Percentiles rank a stretch among this genome's conserved stretches.
Conservation (phyloP, 768 basidiomycete genomes). For the Lactarius tabidus region DNA sequence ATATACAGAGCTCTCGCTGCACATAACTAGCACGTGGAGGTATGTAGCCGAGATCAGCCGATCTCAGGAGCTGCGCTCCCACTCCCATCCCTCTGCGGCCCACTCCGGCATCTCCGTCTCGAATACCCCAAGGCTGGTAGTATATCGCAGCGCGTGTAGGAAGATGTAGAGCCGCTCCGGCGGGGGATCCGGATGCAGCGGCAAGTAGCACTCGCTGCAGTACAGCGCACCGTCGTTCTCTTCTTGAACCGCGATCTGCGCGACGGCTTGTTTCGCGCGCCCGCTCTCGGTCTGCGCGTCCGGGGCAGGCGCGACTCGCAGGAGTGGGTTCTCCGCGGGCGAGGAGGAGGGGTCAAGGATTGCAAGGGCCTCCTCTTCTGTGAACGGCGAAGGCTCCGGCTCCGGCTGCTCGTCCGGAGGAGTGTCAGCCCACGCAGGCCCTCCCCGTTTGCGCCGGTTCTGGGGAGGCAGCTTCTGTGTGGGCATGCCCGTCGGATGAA, state of each 20-base stretch:
- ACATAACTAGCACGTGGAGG: too few relatives aligned
- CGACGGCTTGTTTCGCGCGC: conserved; percentile 22
- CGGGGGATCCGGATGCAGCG: conserved; percentile 87
- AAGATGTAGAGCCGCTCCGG: conserved; percentile 94
- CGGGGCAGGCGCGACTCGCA: conserved; percentile 20
- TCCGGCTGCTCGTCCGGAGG: neutral
- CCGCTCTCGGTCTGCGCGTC: conserved; percentile 35
- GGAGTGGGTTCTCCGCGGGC: conserved; percentile 10
- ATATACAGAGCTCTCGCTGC: too few relatives aligned
- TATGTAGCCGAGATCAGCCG: too few relatives aligned
- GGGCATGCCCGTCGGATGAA: conserved; percentile 38
- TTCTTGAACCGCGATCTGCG: conserved; percentile 33
- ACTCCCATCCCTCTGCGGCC: conserved; percentile 71
- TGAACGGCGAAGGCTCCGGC: conserved; percentile 37
- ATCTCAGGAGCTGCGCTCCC: conserved; percentile 35
- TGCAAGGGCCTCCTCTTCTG: conserved; percentile 47
- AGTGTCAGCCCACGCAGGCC: conserved; percentile 34
- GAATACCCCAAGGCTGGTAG: conserved; percentile 75
- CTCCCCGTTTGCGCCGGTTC: conserved; percentile 57
- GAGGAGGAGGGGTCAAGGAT: conserved; percentile 25
- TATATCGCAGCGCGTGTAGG: conserved; percentile 86
- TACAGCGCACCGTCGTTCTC: conserved; percentile 43
- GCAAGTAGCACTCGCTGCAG: conserved; percentile 89
- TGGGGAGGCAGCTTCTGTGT: conserved; percentile 55
- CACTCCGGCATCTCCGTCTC: conserved; percentile 87